Evolutionary conservation across 768 basidiomycete species (phyloP).

Genomic region (Gymnopilus dilepis): DNA sequence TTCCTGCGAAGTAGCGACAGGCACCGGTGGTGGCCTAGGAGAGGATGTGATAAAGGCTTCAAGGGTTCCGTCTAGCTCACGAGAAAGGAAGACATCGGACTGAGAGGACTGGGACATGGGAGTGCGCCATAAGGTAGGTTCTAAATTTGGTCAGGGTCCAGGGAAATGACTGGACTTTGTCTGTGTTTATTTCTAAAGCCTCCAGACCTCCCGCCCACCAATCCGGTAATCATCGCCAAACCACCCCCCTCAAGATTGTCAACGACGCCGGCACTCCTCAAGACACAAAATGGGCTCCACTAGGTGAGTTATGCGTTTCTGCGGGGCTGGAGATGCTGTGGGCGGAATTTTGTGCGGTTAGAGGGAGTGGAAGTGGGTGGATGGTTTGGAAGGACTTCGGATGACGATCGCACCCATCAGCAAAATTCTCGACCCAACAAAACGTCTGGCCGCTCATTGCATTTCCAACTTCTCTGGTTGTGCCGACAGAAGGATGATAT

Average conservation of each 20-base stretch:
- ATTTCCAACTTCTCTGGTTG: background rate
- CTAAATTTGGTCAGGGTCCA: slow-evolving; percentile 7
- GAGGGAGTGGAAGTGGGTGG: slow-evolving; percentile 44
- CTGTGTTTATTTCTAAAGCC: slow-evolving; percentile 38
- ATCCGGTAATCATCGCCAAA: slow-evolving; percentile 32
- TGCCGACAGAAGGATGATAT: background rate
- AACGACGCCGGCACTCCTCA: slow-evolving; percentile 53
- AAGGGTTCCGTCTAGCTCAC: slow-evolving; percentile 37
- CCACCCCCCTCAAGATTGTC: slow-evolving; percentile 45
- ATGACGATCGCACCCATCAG: slow-evolving; percentile 29
- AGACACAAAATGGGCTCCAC: slow-evolving; percentile 76
- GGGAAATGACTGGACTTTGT: slow-evolving; percentile 28
- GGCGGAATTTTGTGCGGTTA: slow-evolving; percentile 20
- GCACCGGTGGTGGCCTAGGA: slow-evolving; percentile 47
- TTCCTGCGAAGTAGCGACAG: slow-evolving; percentile 68
- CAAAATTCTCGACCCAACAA: slow-evolving; percentile 7
- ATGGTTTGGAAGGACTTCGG: slow-evolving; percentile 39
- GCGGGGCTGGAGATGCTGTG: slow-evolving; percentile 26
- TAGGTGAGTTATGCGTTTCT: slow-evolving; percentile 58
- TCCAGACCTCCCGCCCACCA: slow-evolving; percentile 26
- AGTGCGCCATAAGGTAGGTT: background rate
- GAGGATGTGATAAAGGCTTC: slow-evolving; percentile 58
- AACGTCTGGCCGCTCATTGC: slow-evolving; percentile 1
- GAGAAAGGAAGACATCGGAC: slow-evolving; percentile 25
- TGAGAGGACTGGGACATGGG: slow-evolving; percentile 15